Evolutionary conservation across 371 early-diverging fungal species (phyloP), one percentile per base, ranked within the genome.

Genomic region (Mortierella sp.): DNA sequence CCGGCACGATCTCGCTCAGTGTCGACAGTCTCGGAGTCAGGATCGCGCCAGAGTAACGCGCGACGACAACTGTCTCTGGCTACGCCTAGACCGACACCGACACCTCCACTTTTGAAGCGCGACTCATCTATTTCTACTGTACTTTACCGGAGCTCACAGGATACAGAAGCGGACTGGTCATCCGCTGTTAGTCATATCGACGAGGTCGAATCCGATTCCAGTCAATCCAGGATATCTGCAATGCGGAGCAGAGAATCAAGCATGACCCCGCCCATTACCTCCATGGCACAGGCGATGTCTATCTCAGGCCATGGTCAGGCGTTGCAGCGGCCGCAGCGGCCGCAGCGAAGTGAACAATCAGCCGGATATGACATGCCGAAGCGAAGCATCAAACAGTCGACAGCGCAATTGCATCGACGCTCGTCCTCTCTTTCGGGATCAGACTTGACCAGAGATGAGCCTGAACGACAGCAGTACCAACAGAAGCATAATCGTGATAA

Each of bases 161-260:
- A 83, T 10, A 54, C 74, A n/a, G 77, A 83, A 6, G 68, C 68
- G 9, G 79, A 65, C n/a, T 75, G 74, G 84, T 80, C 80, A 38
- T 68, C 84, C 2, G 60, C 34, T 4, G 74, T 71, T 7, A 60
- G 47, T 50, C 72, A 60, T 28, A 28, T 73, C 42, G 31, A 75
- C n/a, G 77, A 72, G 3, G 70, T 74, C 26, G 79, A 80, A 13
- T 77, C 80, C n/a, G 80, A 80, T 24, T 31, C 57, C 21, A 80
- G 80, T 38, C 70, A 73, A 9, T 73, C 65, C 45, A 31, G 55
- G 31, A 45, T 55, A 19, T 14, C 19, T 11, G 50, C 26, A 11
- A 63, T 50, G 50, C 13, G 71, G 16, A 78, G 81, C 60, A 75
- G 83, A 52, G 80, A 73, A 54, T 50, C 73, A 13, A 83, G 80